Percentiles rank a stretch among this genome's conserved stretches.
Conservation (phyloP, 345 rosid genomes). For the Salix exigua region DNA sequence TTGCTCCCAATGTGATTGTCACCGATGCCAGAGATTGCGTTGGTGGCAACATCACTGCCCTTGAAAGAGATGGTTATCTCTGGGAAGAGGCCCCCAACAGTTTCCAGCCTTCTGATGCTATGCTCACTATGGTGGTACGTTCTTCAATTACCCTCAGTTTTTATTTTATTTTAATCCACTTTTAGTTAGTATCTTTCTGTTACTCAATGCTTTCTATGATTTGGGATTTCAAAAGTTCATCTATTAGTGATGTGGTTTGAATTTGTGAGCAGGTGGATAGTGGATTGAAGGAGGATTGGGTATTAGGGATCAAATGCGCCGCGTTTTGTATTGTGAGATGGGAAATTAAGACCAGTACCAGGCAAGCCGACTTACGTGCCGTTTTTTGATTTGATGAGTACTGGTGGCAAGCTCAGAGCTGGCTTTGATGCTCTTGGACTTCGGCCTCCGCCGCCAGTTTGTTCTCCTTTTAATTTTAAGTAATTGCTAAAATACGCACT, state of each 20-base stretch:
- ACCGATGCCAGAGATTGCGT: conserved; percentile 82
- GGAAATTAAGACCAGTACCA: conserved; percentile 86
- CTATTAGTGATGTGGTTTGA: background rate
- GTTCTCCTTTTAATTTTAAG: conserved; percentile 33
- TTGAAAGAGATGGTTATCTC: conserved; percentile 77
- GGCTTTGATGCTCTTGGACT: conserved; percentile 84
- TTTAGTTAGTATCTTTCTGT: background rate
- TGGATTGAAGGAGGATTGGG: conserved; percentile 79
- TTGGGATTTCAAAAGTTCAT: background rate
- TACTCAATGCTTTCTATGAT: background rate
- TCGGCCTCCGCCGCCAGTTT: conserved; percentile 86
- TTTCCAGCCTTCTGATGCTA: conserved; percentile 92
- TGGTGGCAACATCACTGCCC: conserved; percentile 80
- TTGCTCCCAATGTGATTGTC: conserved; percentile 66
- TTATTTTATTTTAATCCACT: background rate
- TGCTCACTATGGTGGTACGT: conserved; percentile 84
- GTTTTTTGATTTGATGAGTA: conserved; percentile 78
- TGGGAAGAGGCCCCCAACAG: conserved; percentile 99
- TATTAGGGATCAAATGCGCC: conserved; percentile 88
- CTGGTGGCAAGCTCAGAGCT: conserved; percentile 84
- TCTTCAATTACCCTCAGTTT: background rate
- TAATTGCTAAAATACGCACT: background rate
- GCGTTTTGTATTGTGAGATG: conserved; percentile 82
- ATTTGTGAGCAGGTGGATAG: conserved; percentile 60
- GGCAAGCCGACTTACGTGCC: conserved; percentile 69